Conservation (phyloP, 1,139 yeast species). For the Nematodospora anomalae region DNA sequence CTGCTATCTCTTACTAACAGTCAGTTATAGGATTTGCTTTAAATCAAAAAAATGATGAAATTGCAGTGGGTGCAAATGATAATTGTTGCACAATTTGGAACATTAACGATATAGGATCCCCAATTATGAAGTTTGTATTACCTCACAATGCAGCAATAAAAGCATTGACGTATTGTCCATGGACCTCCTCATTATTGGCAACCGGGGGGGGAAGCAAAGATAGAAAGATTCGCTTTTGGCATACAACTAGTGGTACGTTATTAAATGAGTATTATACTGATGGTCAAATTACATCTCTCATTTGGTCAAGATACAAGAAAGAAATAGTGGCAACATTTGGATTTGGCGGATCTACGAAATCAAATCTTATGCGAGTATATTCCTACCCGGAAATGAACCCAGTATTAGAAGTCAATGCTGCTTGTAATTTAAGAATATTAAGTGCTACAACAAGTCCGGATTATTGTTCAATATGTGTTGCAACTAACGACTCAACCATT, state of each 20-base stretch:
- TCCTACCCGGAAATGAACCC: conserved; percentile 64
- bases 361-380: conserved; percentile 54
- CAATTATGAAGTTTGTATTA: conserved; percentile 46
- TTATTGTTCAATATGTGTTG: conserved; percentile 60
- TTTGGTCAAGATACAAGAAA: conserved; percentile 66
- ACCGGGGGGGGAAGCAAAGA: conserved; percentile 49
- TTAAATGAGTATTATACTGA: conserved; percentile 54
- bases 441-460: conserved; percentile 71
- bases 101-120: conserved; percentile 38
- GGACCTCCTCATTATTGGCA: conserved; percentile 41
- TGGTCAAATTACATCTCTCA: conserved; percentile 75
- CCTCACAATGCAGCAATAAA: conserved; percentile 47
- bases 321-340: conserved; percentile 83
- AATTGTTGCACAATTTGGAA: conserved; percentile 72
- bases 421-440: conserved; percentile 55
- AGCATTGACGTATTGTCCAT: conserved; percentile 47
- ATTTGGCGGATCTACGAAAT: conserved; percentile 54
- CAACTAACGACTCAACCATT: conserved; percentile 74
- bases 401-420: conserved; percentile 51
- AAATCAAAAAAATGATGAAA: conserved; percentile 43
- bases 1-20: conserved; percentile 11
- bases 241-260: conserved; percentile 71
- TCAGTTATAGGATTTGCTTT: conserved; percentile 57
- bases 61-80: conserved; percentile 76
- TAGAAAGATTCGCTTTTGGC: conserved; percentile 72